phyloP scores from a whole-genome alignment of 2,329 filamentous ascomycete genomes.

The Hypoxylon sp. region DNA sequence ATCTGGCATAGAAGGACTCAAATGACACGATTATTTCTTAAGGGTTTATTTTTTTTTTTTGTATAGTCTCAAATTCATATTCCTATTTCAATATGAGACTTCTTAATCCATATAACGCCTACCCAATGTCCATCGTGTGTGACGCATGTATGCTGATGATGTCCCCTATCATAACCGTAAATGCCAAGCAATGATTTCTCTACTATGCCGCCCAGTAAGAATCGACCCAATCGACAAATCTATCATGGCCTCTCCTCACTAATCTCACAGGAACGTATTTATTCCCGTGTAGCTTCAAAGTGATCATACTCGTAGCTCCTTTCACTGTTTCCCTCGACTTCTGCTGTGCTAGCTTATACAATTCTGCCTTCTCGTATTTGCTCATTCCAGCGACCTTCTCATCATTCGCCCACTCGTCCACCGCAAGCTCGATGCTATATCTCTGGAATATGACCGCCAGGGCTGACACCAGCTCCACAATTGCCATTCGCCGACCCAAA shows the following conservation, averaged over 20 bases:
- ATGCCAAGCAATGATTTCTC: conserved; percentile 13
- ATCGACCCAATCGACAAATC: conserved; percentile 66
- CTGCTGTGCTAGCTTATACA: conserved; percentile 75
- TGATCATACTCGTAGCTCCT: conserved; percentile 74
- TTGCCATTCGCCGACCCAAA: conserved; percentile 70
- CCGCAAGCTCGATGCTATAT: conserved; percentile 79
- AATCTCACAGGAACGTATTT: conserved; percentile 76
- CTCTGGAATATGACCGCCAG: conserved; percentile 69
- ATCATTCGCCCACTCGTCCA: conserved; percentile 72
- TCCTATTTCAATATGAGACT: neutral
- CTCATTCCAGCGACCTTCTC: conserved; percentile 69
- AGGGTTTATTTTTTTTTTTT: neutral
- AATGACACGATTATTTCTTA: neutral
- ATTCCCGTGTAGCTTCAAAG: conserved; percentile 76
- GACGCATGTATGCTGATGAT: conserved; percentile 12
- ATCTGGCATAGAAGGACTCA: neutral
- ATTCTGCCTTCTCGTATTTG: conserved; percentile 59
- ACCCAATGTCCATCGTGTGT: neutral
- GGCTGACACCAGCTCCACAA: conserved; percentile 71
- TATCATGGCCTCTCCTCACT: conserved; percentile 78
- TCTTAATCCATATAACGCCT: conserved; percentile 2
- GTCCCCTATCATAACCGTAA: conserved; percentile 3
- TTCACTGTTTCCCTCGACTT: conserved; percentile 67
- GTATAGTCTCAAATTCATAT: neutral
- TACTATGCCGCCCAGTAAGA: conserved; percentile 18